Conservation (phyloP, 2,329 filamentous ascomycete genomes). For the Trematosphaeria pertusa region DNA sequence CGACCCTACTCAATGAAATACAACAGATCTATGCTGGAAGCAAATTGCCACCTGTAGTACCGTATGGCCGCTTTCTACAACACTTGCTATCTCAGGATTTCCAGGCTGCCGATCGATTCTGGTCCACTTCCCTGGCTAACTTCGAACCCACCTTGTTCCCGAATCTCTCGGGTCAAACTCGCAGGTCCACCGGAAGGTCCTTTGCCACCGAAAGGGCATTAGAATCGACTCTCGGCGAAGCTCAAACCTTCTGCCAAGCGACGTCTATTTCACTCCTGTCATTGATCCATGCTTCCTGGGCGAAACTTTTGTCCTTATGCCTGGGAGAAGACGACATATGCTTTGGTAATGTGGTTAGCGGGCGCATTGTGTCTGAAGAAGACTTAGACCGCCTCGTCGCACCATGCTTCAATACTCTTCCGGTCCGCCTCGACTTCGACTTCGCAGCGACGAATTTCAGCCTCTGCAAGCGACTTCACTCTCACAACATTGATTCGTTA, state of each 20-base stretch:
- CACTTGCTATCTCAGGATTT: constrained; percentile 62
- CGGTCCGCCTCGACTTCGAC: constrained; percentile 67
- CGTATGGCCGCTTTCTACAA: constrained; percentile 70
- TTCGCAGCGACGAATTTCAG: constrained; percentile 59
- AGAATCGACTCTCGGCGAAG: constrained; percentile 25
- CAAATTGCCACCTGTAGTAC: constrained; percentile 56
- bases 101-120: constrained; percentile 66
- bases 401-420: constrained; percentile 91
- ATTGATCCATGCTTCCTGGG: constrained; percentile 76
- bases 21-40: constrained; percentile 62
- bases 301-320: constrained; percentile 65
- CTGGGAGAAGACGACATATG: constrained; percentile 71
- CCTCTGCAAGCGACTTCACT: constrained; percentile 67
- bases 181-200: not conserved
- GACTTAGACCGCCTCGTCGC: constrained; percentile 77
- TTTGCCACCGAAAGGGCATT: constrained; percentile 36
- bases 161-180: constrained; percentile 34
- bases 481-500: constrained; percentile 66
- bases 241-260: constrained; percentile 29
- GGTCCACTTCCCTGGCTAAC: constrained; percentile 63
- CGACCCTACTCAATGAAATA: constrained; percentile 72
- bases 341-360: constrained; percentile 87
- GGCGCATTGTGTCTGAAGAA: constrained; percentile 71
- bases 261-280: constrained; percentile 61
- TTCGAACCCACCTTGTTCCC: constrained; percentile 57